Evolutionary conservation across 352 stramenopile genomes (phyloP), one percentile per base, ranked within the genome.

Genomic region (Phytophthora palmivora): DNA sequence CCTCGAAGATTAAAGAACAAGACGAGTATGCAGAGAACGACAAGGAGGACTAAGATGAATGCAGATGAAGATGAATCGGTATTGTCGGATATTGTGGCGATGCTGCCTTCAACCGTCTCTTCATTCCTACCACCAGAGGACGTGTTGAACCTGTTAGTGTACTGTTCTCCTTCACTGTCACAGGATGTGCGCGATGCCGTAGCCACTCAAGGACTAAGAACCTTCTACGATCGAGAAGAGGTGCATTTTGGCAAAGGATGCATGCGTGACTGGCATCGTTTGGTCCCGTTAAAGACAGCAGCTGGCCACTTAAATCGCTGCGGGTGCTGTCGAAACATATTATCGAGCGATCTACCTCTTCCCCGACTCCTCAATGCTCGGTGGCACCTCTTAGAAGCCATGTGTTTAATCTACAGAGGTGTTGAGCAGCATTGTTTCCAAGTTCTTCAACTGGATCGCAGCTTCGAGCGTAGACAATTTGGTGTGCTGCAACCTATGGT

Each of bases 381-480:
- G 30, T 30, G 49, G 14, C 50, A 70, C 22, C 55, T 74, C 30
- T 59, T 71, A 26, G 43, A 71, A 49, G 60, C 66, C 45, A 64
- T 71, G 55, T 75, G 61, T 52, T 47, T 71, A 32, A 41, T 68
- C 45, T 48, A 64, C 50, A 43, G 54, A 57, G 67, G 67, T 10
- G 68, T 68, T 7, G 24, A 63, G 22, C 61, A 54, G 4, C 55
- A 75, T 37, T 75, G 61, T 57, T 71, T 67, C 19, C 36, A 59
- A 8, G 53, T 70, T 18, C 65, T 74, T 52, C 65, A 74, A 28
- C 19, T 70, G 39, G 65, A 70, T 34, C 58, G 66, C 11, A 71
- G 21, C 41, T 71, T 74, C 11, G 60, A 71, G 16, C 66, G 44
- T 16, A 58, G 66, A 48, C 60, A 71, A 24, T 67, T 67, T 60